Evolutionary conservation across 1,284 basidiomycete species (phyloP), one percentile per base, ranked within the genome.

Genomic region (Melampsora larici-populina): DNA sequence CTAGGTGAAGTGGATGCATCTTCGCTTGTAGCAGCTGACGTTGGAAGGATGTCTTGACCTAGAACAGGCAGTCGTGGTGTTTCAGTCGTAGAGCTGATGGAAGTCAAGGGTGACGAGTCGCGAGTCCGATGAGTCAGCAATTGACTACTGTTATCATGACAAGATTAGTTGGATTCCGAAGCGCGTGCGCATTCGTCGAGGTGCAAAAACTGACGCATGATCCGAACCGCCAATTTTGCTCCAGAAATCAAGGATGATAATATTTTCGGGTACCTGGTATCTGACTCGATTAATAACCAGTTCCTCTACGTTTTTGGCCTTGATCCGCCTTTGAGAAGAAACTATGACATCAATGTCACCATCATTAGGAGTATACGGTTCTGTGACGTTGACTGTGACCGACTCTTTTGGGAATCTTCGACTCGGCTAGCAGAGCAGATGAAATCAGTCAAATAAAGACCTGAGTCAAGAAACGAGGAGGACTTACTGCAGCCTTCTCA

Each of bases 241-340:
- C 75, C 75, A 77, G 48, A 77, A 77, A 43, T 77, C 75, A 3
- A 77, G 43, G 9, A 77, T 70, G 29, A 77, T 55, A 60, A 77
- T 70, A 33, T 77, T 70, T 64, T 77, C 75, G 1, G 75, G 75
- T 31, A 77, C 75, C 29, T 77, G 75, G 31, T 77, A 70, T 58
- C 68, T 62, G 17, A 77, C 75, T 49, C 75, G 66, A 33, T 77
- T 70, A 43, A 77, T 64, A 33, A 36, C 69, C 17, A 77, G 62
- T 26, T 70, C 67, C 29, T 77, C 60, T 13, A 70, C 60, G 17
- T 64, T 58, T 55, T 70, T 69, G 21, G 67, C 60, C 48, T 70
- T 77, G 31, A 62, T 70, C 51, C 62, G 55, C 40, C 60, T 65
- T 36, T 63, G 43, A 64, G 75, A 66, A 55, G 66, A 64, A 31